Conservation (phyloP, 345 rosid species). For the Durio zibethinus region DNA sequence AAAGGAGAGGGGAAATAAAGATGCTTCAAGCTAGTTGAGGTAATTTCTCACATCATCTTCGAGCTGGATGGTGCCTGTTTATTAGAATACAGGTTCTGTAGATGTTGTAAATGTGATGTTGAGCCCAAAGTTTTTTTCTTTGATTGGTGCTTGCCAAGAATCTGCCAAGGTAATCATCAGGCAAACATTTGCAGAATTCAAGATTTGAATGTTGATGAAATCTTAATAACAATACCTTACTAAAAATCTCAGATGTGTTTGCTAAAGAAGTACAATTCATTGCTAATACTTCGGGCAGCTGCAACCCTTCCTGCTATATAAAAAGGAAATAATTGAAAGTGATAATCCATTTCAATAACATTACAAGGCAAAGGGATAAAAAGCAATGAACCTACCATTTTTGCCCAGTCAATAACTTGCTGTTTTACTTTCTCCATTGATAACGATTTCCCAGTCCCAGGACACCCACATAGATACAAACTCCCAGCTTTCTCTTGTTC, state of each 20-base stretch:
- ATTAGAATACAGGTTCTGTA: slow-evolving; percentile 60
- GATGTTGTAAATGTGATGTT: slow-evolving; percentile 53
- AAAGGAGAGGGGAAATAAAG: not conserved
- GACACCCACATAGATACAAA: slow-evolving; percentile 75
- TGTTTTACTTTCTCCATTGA: slow-evolving; percentile 70
- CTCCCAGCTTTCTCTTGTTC: slow-evolving; percentile 70
- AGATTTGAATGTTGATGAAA: not conserved
- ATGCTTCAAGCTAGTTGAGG: not conserved
- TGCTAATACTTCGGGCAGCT: slow-evolving; percentile 51
- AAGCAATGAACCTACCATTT: slow-evolving; percentile 38
- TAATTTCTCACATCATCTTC: slow-evolving; percentile 67
- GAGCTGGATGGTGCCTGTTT: slow-evolving; percentile 36
- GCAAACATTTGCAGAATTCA: slow-evolving; percentile 12
- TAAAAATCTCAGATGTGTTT: slow-evolving; percentile 63
- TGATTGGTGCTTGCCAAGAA: slow-evolving; percentile 40
- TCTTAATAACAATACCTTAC: slow-evolving; percentile 46
- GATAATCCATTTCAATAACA: not conserved
- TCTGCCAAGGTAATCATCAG: slow-evolving; percentile 38
- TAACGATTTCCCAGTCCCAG: slow-evolving; percentile 86
- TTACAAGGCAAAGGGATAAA: not conserved
- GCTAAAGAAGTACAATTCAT: slow-evolving; percentile 73
- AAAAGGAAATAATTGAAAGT: not conserved
- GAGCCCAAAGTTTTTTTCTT: slow-evolving; percentile 37
- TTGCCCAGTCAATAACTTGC: slow-evolving; percentile 55
- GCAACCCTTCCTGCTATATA: slow-evolving; percentile 43